Evolutionary conservation across 2,329 filamentous ascomycete genomes (phyloP), one percentile per base, ranked within the genome.

Genomic region (Lasiodiplodia gonubiensis): DNA sequence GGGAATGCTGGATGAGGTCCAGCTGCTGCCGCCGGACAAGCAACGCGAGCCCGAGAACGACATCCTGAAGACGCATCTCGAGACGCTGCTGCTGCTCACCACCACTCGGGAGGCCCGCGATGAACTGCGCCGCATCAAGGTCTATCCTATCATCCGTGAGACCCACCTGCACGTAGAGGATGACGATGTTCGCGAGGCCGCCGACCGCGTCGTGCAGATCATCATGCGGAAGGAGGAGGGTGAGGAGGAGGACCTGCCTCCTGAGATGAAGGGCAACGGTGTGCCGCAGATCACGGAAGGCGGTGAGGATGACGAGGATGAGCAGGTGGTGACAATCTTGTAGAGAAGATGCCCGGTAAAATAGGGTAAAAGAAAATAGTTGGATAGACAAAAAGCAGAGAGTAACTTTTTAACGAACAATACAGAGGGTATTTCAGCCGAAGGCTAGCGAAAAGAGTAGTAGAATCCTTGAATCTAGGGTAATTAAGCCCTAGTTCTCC

Each of bases 81-180:
- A 99, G 81, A 97, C 93, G 0, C 78, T 99, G 66, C 86, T 94
- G 67, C 81, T 99, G 21, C 80, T 99, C 68, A 94, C 92, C 0
- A 94, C 91, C 6, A 94, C 92, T 8, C 85, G 88, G 7, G 84
- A 89, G 72, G 92, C 90, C 1, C 86, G 94, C 68, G 91, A 96
- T 7, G 81, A 86, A 66, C 83, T 98, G 84, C 86, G 93, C 21
- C 82, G 85, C 21, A 84, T 94, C 54, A 92, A 93, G 73, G 92
- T 97, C 0, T 99, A 99, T 78, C 92, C 94, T 0, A 89, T 98
- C 55, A 84, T 98, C 23, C 86, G 95, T 63, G 95, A 98, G 79
- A 90, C 91, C 37, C 95, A 99, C 82, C 74, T 90, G 70, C 86
- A 89, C 25, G 88, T 93, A 4, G 85, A 93, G 25, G 85, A 97